phyloP scores from a whole-genome alignment of 2,329 filamentous ascomycete species.

The Fusarium lateritium region DNA sequence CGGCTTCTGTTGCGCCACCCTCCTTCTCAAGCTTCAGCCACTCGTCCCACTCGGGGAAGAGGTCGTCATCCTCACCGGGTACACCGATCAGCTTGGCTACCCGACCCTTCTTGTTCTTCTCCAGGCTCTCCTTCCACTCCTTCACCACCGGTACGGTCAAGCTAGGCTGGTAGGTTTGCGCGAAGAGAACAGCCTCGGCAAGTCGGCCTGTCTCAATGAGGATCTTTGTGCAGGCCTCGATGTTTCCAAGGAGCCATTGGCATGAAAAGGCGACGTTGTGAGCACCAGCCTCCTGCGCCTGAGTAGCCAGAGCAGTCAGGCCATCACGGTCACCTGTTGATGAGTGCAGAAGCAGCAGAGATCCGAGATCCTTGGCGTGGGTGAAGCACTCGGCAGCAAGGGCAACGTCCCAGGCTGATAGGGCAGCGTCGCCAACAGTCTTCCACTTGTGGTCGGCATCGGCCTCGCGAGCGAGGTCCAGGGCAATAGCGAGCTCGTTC shows the following conservation, averaged over 20 bases:
- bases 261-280: constrained; percentile 96
- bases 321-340: constrained; percentile 86
- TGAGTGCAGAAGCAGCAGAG: constrained; percentile 88
- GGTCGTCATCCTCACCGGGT: constrained; percentile 85
- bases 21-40: constrained; percentile 86
- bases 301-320: constrained; percentile 77
- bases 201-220: constrained; percentile 83
- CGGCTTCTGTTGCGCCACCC: constrained; percentile 61
- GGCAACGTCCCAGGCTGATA: constrained; percentile 86
- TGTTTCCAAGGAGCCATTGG: constrained; percentile 88
- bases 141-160: constrained; percentile 76
- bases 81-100: constrained; percentile 87
- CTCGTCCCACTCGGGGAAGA: constrained; percentile 98
- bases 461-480: constrained; percentile 85
- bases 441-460: constrained; percentile 99
- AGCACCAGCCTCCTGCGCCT: constrained; percentile 82
- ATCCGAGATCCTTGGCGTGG: constrained; percentile 91
- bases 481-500: constrained; percentile 86
- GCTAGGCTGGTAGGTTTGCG: constrained; percentile 95
- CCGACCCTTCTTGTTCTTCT: constrained; percentile 87
- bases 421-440: constrained; percentile 91
- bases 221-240: constrained; percentile 85
- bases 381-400: constrained; percentile 95
- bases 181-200: constrained; percentile 90
- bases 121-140: constrained; percentile 86